Evolutionary conservation across 1,139 yeast genomes (phyloP).

Genomic region (Pneumocystis murina): DNA sequence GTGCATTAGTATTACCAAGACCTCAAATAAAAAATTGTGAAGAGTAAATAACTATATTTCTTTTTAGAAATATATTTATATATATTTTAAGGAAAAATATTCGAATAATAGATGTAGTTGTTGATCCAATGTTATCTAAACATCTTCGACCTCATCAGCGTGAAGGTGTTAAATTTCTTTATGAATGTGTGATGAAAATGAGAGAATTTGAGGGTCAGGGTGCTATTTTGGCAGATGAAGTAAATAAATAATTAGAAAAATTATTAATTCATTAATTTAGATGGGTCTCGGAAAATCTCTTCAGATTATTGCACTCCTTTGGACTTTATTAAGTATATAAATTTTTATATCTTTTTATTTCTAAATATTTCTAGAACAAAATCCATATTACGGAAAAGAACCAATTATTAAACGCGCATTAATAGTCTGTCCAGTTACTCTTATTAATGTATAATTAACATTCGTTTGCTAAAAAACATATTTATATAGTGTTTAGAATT

Average conservation of each 20-base stretch:
- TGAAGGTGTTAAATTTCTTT: constrained; percentile 68
- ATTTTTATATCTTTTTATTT: background rate
- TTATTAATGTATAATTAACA: constrained; percentile 29
- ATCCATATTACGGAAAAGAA: constrained; percentile 34
- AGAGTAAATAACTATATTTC: constrained; percentile 11
- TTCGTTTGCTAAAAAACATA: background rate
- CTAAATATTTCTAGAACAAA: constrained; percentile 31
- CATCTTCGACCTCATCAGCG: constrained; percentile 66
- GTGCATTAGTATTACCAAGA: constrained; percentile 36
- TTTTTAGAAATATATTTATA: constrained; percentile 3
- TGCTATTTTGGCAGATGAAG: constrained; percentile 77
- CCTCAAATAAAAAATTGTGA: constrained; percentile 15
- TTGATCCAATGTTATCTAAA: constrained; percentile 50
- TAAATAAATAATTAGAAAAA: background rate
- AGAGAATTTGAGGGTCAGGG: constrained; percentile 42
- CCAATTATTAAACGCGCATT: constrained; percentile 44
- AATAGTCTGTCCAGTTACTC: constrained; percentile 83
- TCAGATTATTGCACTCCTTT: constrained; percentile 65
- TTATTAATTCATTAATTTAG: background rate
- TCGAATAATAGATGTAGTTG: constrained; percentile 38
- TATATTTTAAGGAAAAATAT: constrained; percentile 6
- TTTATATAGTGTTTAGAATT: constrained; percentile 36
- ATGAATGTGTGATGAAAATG: constrained; percentile 66
- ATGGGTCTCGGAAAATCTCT: constrained; percentile 95
- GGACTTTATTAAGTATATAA: constrained; percentile 48